Conservation (phyloP, 257 asterid genomes). For the Capsicum rhomboideum region DNA sequence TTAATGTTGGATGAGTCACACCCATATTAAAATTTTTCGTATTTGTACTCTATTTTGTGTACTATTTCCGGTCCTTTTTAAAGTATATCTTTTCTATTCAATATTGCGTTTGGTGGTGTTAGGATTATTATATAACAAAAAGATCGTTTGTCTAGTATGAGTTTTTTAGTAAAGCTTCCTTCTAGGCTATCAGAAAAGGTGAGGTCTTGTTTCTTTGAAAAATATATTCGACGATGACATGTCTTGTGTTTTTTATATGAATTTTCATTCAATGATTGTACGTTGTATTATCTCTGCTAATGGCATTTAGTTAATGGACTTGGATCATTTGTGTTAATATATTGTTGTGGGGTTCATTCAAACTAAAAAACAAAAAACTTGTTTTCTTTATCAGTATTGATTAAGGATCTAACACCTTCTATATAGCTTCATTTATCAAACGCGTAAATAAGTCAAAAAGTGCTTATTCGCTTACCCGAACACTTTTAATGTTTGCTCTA, state of each 20-base stretch:
- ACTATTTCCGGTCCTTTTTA: not conserved
- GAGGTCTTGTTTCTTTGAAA: not conserved
- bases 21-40: too few relatives aligned
- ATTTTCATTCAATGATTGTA: not conserved
- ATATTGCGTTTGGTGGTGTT: not conserved
- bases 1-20: too few relatives aligned
- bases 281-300: not conserved
- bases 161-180: not conserved
- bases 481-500: not conserved
- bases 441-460: not conserved
- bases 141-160: not conserved
- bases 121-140: not conserved
- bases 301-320: not conserved
- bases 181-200: not conserved
- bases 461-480: not conserved
- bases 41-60: not conserved
- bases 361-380: not conserved
- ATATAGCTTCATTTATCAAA: not conserved
- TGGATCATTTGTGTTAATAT: not conserved
- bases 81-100: not conserved
- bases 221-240: not conserved
- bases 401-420: not conserved
- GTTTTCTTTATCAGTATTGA: not conserved
- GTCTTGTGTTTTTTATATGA: not conserved
- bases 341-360: not conserved